These are phyloP conservation scores for Fusarium nodosum DNA, from an alignment of 2,329 filamentous ascomycete genomes.

Conservation along the genomic window DNA sequence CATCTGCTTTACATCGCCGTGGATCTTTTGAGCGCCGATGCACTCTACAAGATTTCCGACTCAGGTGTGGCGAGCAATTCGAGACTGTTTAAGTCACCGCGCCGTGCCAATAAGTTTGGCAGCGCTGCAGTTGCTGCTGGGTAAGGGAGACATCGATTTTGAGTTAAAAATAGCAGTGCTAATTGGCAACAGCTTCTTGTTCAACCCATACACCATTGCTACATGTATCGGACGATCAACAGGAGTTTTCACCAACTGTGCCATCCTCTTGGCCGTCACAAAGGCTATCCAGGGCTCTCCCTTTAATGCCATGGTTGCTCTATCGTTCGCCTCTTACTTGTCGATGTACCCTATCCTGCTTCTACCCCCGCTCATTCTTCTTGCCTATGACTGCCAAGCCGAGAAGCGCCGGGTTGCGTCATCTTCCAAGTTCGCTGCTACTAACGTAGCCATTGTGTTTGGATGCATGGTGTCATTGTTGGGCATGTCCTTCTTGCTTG, in stretches of 20 bases:
- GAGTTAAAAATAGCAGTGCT: conserved; percentile 18
- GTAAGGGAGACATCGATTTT: conserved; percentile 61
- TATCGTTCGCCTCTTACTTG: conserved; percentile 90
- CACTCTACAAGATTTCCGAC: conserved; percentile 82
- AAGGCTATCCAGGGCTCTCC: conserved; percentile 82
- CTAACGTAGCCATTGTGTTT: conserved; percentile 66
- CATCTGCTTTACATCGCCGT: conserved; percentile 83
- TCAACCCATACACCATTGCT: conserved; percentile 94
- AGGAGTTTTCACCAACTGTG: conserved; percentile 87
- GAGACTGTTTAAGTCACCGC: conserved; percentile 81
- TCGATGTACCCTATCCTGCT: conserved; percentile 93
- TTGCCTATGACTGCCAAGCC: conserved; percentile 79
- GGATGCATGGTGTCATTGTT: conserved; percentile 73
- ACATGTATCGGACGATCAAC: conserved; percentile 93
- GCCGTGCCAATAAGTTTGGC: conserved; percentile 80
- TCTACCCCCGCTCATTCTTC: conserved; percentile 82
- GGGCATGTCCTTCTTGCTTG: conserved; percentile 78
- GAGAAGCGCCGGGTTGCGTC: conserved; percentile 55
- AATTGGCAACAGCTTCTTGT: conserved; percentile 76
- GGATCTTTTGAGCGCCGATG: conserved; percentile 85
- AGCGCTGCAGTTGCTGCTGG: conserved; percentile 82
- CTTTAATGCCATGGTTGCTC: conserved; percentile 82
- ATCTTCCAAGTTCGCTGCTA: conserved; percentile 64
- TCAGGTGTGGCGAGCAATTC: conserved; percentile 84
- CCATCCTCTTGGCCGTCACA: conserved; percentile 85